Evolutionary conservation across 768 basidiomycete species (phyloP).

Genomic region (Suillus americanus): DNA sequence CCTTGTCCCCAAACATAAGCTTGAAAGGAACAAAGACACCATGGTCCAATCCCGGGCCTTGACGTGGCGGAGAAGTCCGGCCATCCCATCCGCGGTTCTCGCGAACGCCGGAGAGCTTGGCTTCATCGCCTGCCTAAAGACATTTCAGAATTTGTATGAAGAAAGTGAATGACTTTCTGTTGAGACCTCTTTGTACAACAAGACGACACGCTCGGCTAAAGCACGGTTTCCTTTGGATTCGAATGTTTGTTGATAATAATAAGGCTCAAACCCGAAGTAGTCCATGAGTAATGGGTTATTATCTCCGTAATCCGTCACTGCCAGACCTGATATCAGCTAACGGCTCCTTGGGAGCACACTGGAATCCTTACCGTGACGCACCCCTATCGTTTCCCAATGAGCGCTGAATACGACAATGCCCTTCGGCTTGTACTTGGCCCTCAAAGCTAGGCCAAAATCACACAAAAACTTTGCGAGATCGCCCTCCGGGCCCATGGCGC

Average conservation of each 20-base stretch:
- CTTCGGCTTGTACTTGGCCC: conserved; percentile 73
- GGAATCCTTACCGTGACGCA: conserved; percentile 49
- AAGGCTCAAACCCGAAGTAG: conserved; percentile 65
- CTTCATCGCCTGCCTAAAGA: conserved; percentile 49
- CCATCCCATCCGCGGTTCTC: conserved; percentile 69
- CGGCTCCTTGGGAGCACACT: background rate
- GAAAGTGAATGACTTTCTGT: background rate
- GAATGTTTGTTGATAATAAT: conserved; percentile 65
- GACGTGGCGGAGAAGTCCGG: conserved; percentile 43
- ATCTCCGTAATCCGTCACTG: conserved; percentile 77
- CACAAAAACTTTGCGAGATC: conserved; percentile 58
- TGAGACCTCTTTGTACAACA: conserved; percentile 53
- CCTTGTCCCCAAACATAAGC: conserved; percentile 72
- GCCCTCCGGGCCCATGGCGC: conserved; percentile 46
- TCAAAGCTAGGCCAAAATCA: conserved; percentile 62
- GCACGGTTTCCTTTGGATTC: conserved; percentile 61
- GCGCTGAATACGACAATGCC: conserved; percentile 84
- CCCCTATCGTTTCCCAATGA: conserved; percentile 71
- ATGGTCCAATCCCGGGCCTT: conserved; percentile 69
- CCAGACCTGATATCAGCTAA: background rate
- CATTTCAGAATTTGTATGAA: background rate
- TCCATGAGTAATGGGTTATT: conserved; percentile 76
- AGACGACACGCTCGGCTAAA: conserved; percentile 59
- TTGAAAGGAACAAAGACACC: conserved; percentile 81
- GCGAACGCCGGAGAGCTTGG: conserved; percentile 45